Conservation (phyloP, 1,284 basidiomycete species). For the Quambalaria eucalypti region DNA sequence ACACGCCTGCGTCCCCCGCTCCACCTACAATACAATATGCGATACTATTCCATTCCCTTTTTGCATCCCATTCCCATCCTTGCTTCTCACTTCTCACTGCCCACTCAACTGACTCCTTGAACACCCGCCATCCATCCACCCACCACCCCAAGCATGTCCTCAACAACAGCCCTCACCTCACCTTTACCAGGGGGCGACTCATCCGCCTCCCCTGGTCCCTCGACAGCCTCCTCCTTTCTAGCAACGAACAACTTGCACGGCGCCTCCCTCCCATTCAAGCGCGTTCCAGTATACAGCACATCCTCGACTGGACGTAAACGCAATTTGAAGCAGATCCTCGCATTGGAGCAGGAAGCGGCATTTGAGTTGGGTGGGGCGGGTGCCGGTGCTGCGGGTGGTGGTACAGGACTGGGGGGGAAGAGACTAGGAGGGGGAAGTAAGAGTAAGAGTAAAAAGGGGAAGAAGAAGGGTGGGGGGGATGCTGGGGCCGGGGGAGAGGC, state of each 20-base stretch:
- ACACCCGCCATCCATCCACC: no score
- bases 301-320: slow-evolving; percentile 1
- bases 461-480: slow-evolving; percentile 12
- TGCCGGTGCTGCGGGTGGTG: slow-evolving; percentile 10
- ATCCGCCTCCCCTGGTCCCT: not conserved
- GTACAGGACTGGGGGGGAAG: slow-evolving; percentile 1
- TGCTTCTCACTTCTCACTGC: not conserved
- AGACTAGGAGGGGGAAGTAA: slow-evolving; percentile 16
- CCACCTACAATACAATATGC: no score
- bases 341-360: slow-evolving; percentile 14
- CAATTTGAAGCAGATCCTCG: slow-evolving; percentile 11
- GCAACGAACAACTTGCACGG: slow-evolving; percentile 1
- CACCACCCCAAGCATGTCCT: not conserved
- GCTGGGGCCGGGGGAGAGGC: not conserved
- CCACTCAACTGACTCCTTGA: not conserved
- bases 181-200: no score
- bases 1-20: no score
- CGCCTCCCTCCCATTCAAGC: slow-evolving; percentile 8
- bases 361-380: slow-evolving; percentile 1
- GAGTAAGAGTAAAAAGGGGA: slow-evolving; percentile 1
- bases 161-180: no score
- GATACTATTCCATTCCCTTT: not conserved
- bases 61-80: not conserved
- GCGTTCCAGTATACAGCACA: not conserved
- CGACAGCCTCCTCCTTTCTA: not conserved